These are phyloP conservation scores for Phialophora macrospora DNA, from an alignment of 2,329 filamentous ascomycete species.

Conservation along the genomic window DNA sequence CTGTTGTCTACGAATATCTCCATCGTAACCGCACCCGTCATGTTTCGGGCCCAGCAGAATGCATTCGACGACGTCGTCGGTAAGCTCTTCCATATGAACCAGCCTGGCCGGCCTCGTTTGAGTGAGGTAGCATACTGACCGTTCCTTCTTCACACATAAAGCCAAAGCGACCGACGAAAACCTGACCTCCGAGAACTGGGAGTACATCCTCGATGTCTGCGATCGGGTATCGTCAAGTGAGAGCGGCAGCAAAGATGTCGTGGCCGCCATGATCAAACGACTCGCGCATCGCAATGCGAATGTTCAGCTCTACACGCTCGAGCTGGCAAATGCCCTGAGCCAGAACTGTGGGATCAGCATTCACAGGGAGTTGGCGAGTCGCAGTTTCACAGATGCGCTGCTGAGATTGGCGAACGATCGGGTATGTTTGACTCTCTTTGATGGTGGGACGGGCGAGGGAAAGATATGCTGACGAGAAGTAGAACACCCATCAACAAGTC, in stretches of 20 bases:
- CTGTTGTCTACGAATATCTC: background rate
- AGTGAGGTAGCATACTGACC: conserved; percentile 40
- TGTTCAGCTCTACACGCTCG: conserved; percentile 91
- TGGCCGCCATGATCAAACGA: conserved; percentile 88
- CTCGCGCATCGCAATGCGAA: conserved; percentile 93
- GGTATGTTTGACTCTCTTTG: conserved; percentile 43
- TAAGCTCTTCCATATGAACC: conserved; percentile 48
- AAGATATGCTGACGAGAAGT: conserved; percentile 29
- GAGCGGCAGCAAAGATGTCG: conserved; percentile 69
- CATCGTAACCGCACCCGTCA: conserved; percentile 39
- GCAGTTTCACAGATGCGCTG: conserved; percentile 92
- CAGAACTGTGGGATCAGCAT: conserved; percentile 88
- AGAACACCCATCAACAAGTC: conserved; percentile 93
- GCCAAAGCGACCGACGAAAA: conserved; percentile 96
- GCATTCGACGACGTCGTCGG: conserved; percentile 72
- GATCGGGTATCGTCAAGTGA: conserved; percentile 62
- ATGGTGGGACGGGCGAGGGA: background rate
- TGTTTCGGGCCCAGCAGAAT: conserved; percentile 69
- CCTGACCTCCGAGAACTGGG: conserved; percentile 83
- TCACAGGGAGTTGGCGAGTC: conserved; percentile 86
- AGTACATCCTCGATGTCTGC: conserved; percentile 69
- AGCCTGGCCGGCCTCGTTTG: background rate
- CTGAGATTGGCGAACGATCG: conserved; percentile 88
- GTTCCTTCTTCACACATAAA: conserved; percentile 42
- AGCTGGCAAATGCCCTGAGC: conserved; percentile 85